Evolutionary conservation across 495 filamentous ascomycete genomes (phyloP).

Genomic region (Daldinia loculata): DNA sequence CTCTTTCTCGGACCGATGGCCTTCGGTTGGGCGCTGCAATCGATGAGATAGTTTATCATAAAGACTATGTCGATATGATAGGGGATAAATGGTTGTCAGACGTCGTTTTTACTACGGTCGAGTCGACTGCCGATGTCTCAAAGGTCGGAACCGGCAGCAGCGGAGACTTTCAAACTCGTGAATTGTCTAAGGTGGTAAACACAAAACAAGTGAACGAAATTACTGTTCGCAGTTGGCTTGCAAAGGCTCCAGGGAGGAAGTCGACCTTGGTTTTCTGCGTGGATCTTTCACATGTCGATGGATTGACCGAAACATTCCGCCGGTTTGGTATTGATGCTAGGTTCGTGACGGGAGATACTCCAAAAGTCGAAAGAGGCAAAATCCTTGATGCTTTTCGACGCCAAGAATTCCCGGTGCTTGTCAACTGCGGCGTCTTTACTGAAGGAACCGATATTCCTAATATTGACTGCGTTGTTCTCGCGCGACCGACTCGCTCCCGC

Average conservation of each 20-base stretch:
- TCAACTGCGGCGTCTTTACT: slow-evolving; percentile 97
- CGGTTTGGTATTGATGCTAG: slow-evolving; percentile 80
- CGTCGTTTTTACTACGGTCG: slow-evolving; percentile 91
- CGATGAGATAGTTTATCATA: slow-evolving; percentile 97
- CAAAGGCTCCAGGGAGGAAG: slow-evolving; percentile 72
- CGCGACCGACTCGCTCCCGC: slow-evolving; percentile 85
- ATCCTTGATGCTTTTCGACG: slow-evolving; percentile 76
- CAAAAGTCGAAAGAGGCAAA: slow-evolving; percentile 67
- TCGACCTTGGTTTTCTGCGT: slow-evolving; percentile 95
- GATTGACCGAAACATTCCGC: slow-evolving; percentile 78
- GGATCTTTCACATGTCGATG: slow-evolving; percentile 79
- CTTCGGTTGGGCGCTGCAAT: slow-evolving; percentile 86
- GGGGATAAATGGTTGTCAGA: slow-evolving; percentile 83
- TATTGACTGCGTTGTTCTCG: slow-evolving; percentile 91
- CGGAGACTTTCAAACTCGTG: slow-evolving; percentile 80
- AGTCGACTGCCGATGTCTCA: slow-evolving; percentile 78
- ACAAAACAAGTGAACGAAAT: slow-evolving; percentile 79
- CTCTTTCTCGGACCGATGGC: slow-evolving; percentile 88
- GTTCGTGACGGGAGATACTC: slow-evolving; percentile 82
- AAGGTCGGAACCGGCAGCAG: slow-evolving; percentile 67
- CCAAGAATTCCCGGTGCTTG: slow-evolving; percentile 82
- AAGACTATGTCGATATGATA: slow-evolving; percentile 97
- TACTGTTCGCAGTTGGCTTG: slow-evolving; percentile 83
- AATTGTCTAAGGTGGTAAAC: slow-evolving; percentile 83
- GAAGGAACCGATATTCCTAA: slow-evolving; percentile 98